Evolutionary conservation across 2,329 filamentous ascomycete genomes (phyloP), one percentile per base, ranked within the genome.

Genomic region (Alternaria brassicae): DNA sequence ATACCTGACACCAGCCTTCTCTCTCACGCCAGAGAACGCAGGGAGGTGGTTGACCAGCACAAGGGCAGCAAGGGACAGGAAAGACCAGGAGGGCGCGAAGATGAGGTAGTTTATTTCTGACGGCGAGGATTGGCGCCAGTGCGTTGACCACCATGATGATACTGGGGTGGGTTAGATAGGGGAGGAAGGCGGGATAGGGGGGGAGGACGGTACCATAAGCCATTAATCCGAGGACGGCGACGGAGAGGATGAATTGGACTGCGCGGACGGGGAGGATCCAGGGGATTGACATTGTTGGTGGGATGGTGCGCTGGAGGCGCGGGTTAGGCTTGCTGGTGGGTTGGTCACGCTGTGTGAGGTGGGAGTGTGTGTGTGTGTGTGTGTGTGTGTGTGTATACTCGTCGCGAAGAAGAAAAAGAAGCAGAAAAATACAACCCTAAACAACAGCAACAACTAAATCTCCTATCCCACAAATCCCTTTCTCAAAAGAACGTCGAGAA

Each of bases 41-140:
- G 85, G 80, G 1, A 91, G 91, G n/a, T n/a, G 34, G 7, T 37
- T 13, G n/a, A 37, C 6, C 13, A 37, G 34, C n/a, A 88, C 83
- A 60, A 96, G 84, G 77, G 93, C 94, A 54, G 85, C 77, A 32
- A 94, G 83, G 1, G 81, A 80, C 63, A 95, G 83, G 32, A 79
- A 37, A 2, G 91, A 90, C 91, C 91, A 96, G 67, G 93, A 82
- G 39, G 87, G 82, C 74, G 84, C 84, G 84, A 96, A 96, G 78
- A 96, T 83, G 79, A 94, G 85, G 81, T 95, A 96, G 79, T 89
- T 88, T 75, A 91, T 81, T 34, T 84, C 80, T 10, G 84, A 82
- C 7, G 89, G 88, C 34, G 80, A 81, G 51, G 75, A 68, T 73
- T 81, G 73, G 73, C 79, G 79, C 69, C 84, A 89, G 68, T 86